phyloP scores from a whole-genome alignment of 108 stramenopile species.

The Schizochytrium sp. region DNA sequence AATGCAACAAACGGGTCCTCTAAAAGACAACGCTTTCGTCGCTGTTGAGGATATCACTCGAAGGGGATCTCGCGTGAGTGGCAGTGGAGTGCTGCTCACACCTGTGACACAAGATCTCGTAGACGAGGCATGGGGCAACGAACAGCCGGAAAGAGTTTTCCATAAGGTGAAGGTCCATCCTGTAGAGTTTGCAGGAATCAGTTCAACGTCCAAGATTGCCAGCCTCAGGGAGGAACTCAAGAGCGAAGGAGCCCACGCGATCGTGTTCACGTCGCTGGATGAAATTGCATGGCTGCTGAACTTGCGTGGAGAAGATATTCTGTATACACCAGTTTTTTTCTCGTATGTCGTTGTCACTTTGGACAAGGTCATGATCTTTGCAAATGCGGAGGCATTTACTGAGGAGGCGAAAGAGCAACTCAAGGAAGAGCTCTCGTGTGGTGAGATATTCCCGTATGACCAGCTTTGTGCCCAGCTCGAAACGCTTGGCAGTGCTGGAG shows the following conservation, averaged over 20 bases:
- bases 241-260: constrained; percentile 82
- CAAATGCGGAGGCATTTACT: not conserved
- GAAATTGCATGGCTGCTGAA: constrained; percentile 97
- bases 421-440: constrained; percentile 25
- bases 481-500: not conserved
- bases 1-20: not conserved
- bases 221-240: constrained; percentile 81
- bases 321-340: constrained; percentile 86
- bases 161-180: constrained; percentile 90
- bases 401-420: constrained; percentile 17
- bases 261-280: constrained; percentile 90
- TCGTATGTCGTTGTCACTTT: constrained; percentile 87
- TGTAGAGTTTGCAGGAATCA: constrained; percentile 86
- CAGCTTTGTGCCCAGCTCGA: not conserved
- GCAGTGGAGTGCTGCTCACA: constrained; percentile 5
- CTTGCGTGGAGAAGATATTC: constrained; percentile 87
- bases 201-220: constrained; percentile 83
- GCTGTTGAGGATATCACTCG: not conserved
- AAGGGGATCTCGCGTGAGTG: not conserved
- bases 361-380: constrained; percentile 79
- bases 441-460: not conserved
- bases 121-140: constrained; percentile 87
- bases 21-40: not conserved
- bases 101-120: constrained; percentile 77
- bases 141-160: constrained; percentile 81